phyloP scores from a whole-genome alignment of 768 basidiomycete species.

The Trametes gibbosa region DNA sequence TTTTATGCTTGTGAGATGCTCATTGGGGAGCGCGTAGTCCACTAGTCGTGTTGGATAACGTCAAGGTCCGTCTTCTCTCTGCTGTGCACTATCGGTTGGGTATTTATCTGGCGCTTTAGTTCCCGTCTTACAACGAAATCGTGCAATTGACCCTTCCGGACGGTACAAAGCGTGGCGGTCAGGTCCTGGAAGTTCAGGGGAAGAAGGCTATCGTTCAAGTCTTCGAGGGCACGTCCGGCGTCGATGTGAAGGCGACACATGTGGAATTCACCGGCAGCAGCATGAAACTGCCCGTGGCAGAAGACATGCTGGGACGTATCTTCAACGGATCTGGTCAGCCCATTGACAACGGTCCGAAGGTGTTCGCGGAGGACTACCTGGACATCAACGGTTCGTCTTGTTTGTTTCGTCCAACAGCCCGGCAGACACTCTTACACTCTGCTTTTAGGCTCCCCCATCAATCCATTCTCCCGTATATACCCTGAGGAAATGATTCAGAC shows the following conservation, averaged over 20 bases:
- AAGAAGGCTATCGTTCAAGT: conserved; percentile 99
- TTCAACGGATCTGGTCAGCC: conserved; percentile 99
- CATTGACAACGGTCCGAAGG: conserved; percentile 97
- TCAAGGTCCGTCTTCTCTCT: conserved; percentile 65
- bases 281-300: conserved; percentile 98
- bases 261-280: conserved; percentile 98
- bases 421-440: conserved; percentile 18
- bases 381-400: conserved; percentile 88
- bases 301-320: conserved; percentile 98
- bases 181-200: conserved; percentile 96
- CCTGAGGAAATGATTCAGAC: conserved; percentile 99
- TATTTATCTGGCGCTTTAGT: conserved; percentile 45
- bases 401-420: background rate
- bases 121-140: conserved; percentile 98
- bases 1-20: background rate
- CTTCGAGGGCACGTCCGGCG: conserved; percentile 96
- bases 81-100: background rate
- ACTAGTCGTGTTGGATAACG: conserved; percentile 95
- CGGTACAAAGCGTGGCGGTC: conserved; percentile 91
- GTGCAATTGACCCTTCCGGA: conserved; percentile 94
- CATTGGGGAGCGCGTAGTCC: conserved; percentile 51
- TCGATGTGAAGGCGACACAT: conserved; percentile 96
- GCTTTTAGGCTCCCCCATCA: conserved; percentile 87
- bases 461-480: conserved; percentile 97
- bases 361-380: conserved; percentile 98